Percentiles rank a stretch among this genome's conserved stretches.
phyloP scores from a whole-genome alignment of 1,284 basidiomycete species.

The Cutaneotrichosporon daszewskae region DNA sequence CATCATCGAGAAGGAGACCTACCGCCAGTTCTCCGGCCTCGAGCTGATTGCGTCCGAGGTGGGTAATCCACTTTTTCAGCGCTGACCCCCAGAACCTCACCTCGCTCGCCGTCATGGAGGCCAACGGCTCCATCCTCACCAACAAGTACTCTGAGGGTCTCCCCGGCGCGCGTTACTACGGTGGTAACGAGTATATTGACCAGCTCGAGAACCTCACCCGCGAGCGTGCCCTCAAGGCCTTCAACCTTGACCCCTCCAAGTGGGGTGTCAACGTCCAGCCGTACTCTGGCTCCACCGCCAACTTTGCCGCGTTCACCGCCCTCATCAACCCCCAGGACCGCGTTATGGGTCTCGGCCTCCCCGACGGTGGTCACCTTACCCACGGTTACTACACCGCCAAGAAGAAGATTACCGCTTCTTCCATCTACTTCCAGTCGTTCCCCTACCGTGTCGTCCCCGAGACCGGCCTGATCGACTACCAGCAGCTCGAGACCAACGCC shows the following conservation, averaged over 20 bases:
- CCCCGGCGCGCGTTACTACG: slow-evolving; percentile 93
- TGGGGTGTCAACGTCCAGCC: slow-evolving; percentile 99
- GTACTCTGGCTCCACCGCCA: slow-evolving; percentile 91
- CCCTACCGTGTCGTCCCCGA: slow-evolving; percentile 84
- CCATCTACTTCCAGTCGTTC: slow-evolving; percentile 99
- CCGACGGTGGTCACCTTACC: slow-evolving; percentile 96
- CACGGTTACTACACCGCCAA: slow-evolving; percentile 99
- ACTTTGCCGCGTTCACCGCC: slow-evolving; percentile 96
- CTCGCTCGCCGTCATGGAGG: slow-evolving; percentile 89
- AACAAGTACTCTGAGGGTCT: slow-evolving; percentile 98
- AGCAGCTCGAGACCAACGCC: slow-evolving; percentile 74
- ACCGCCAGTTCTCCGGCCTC: slow-evolving; percentile 94
- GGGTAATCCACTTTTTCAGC: slow-evolving; percentile 11
- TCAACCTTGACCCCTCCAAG: slow-evolving; percentile 80
- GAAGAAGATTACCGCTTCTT: slow-evolving; percentile 99
- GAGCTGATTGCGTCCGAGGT: slow-evolving; percentile 54
- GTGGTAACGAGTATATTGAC: slow-evolving; percentile 95
- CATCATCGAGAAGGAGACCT: slow-evolving; percentile 99
- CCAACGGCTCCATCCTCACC: slow-evolving; percentile 96
- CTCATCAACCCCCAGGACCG: slow-evolving; percentile 96
- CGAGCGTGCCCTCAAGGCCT: slow-evolving; percentile 91
- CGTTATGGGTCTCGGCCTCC: slow-evolving; percentile 97
- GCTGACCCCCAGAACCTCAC: slow-evolving; percentile 70
- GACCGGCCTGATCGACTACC: slow-evolving; percentile 90
- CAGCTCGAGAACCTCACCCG: slow-evolving; percentile 92